phyloP scores from a whole-genome alignment of 2,329 filamentous ascomycete species.

The Claviceps sorghi region DNA sequence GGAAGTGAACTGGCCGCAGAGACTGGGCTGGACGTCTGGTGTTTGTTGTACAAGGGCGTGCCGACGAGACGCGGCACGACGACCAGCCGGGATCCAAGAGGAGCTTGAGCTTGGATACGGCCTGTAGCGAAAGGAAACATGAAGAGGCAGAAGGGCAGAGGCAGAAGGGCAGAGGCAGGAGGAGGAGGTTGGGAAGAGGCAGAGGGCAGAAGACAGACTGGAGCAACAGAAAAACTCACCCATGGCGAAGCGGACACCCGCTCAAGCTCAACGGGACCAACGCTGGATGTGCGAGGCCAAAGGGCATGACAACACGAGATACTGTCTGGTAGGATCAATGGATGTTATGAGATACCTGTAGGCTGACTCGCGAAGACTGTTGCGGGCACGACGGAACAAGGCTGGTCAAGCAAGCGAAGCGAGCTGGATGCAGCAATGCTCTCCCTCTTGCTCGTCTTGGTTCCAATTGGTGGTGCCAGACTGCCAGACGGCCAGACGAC shows the following conservation, averaged over 20 bases:
- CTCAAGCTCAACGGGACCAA: conserved; percentile 9
- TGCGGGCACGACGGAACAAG: not conserved
- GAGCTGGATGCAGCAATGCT: not conserved
- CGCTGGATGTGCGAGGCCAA: conserved; percentile 9
- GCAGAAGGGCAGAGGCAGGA: too few relatives aligned
- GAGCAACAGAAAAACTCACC: conserved; percentile 8
- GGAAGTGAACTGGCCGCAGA: not conserved
- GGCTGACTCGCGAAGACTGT: not conserved
- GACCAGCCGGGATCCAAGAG: too few relatives aligned
- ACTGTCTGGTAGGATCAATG: too few relatives aligned
- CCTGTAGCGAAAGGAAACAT: too few relatives aligned
- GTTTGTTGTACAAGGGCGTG: not conserved
- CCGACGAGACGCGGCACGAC: not conserved
- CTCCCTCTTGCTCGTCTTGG: not conserved
- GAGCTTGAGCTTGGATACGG: too few relatives aligned
- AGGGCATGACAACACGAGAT: conserved; percentile 4
- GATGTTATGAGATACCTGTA: not conserved
- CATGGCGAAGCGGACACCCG: conserved; percentile 14
- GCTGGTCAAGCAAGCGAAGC: not conserved
- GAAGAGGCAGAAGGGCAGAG: too few relatives aligned
- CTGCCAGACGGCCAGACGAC: too few relatives aligned
- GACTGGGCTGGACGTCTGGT: not conserved
- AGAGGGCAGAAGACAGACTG: not conserved
- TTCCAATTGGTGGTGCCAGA: not conserved
- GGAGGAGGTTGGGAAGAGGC: too few relatives aligned